phyloP scores from a whole-genome alignment of 306 rosid species.

The Rosa chinensis region DNA sequence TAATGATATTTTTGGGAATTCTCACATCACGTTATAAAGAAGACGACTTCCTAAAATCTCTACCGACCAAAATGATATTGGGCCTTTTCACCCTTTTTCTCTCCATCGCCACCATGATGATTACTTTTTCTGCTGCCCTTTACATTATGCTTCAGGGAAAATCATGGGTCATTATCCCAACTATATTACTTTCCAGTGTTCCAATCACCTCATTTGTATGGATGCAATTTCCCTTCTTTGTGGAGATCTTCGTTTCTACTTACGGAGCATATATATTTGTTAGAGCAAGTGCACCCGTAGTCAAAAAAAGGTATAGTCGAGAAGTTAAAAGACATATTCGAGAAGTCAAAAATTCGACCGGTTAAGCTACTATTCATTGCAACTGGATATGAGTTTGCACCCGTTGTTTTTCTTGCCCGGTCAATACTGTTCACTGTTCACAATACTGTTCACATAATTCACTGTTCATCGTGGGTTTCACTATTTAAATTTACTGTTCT shows the following conservation, averaged over 20 bases:
- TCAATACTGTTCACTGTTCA: no score
- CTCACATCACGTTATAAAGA: conserved; percentile 46
- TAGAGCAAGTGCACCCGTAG: no score
- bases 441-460: no score
- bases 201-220: conserved; percentile 31
- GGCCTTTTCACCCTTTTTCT: conserved; percentile 36
- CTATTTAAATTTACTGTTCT: no score
- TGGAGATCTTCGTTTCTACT: conserved; percentile 28
- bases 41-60: conserved; percentile 33
- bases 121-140: conserved; percentile 36
- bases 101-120: conserved; percentile 42
- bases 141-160: conserved; percentile 15
- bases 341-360: no score
- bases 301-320: no score
- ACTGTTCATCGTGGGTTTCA: no score
- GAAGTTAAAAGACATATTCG: no score
- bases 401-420: no score
- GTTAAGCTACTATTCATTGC: no score
- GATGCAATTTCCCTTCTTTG: conserved; percentile 22
- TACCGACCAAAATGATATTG: conserved; percentile 38
- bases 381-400: no score
- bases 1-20: conserved; percentile 25
- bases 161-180: not conserved
- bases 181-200: not conserved
- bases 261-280: conserved; percentile 17